Evolutionary conservation across 1,284 basidiomycete genomes (phyloP).

Genomic region (Cutaneotrichosporon spelunceum): DNA sequence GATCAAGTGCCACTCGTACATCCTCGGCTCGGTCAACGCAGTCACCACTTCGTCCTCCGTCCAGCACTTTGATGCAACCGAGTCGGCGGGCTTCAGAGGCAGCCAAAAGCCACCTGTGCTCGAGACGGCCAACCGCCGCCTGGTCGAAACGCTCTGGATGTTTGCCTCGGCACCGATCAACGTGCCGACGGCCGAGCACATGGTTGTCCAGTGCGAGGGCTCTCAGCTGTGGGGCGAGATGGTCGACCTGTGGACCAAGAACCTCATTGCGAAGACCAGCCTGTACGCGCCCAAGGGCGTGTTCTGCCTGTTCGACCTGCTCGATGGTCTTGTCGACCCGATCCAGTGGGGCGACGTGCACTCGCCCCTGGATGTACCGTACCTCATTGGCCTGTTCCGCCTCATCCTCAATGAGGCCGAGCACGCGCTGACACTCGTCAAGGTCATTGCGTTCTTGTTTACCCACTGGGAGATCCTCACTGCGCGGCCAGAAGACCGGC

Average conservation of each 20-base stretch:
- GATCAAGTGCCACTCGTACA: slow-evolving; percentile 53
- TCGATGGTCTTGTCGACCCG: slow-evolving; percentile 50
- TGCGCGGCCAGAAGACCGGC: slow-evolving; percentile 48
- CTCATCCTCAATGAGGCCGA: slow-evolving; percentile 54
- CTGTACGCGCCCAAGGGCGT: slow-evolving; percentile 56
- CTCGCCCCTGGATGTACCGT: slow-evolving; percentile 51
- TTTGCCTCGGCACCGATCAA: slow-evolving; percentile 46
- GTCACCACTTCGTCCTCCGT: slow-evolving; percentile 51
- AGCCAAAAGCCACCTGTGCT: slow-evolving; percentile 55
- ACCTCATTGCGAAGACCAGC: slow-evolving; percentile 53
- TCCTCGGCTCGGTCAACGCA: slow-evolving; percentile 53
- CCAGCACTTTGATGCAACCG: slow-evolving; percentile 53
- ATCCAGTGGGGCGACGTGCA: slow-evolving; percentile 27
- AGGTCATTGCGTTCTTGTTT: slow-evolving; percentile 55
- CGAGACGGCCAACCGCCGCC: slow-evolving; percentile 55
- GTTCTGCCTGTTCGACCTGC: slow-evolving; percentile 53
- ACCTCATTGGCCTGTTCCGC: slow-evolving; percentile 53
- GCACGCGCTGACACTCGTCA: slow-evolving; percentile 55
- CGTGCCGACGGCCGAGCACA: slow-evolving; percentile 30
- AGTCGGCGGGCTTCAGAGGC: slow-evolving; percentile 54
- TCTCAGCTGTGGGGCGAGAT: slow-evolving; percentile 52
- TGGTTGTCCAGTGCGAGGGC: slow-evolving; percentile 47
- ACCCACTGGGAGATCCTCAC: slow-evolving; percentile 57
- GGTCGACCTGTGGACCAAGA: slow-evolving; percentile 54
- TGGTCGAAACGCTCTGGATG: slow-evolving; percentile 54